Conservation (phyloP, 129 eudicot genomes). For the Oenanthe sinensis region DNA sequence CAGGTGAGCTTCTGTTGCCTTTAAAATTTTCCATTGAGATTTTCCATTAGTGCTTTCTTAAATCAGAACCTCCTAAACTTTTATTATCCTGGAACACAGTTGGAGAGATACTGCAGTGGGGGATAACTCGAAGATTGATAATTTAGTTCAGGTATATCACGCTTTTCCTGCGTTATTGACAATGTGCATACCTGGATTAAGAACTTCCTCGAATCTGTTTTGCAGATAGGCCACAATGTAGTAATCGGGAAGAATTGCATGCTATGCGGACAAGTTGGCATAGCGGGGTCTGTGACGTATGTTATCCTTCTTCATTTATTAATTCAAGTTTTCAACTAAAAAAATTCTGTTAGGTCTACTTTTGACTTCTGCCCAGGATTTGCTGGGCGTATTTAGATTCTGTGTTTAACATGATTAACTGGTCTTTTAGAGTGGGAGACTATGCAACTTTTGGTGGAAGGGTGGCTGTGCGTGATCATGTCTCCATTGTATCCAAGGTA, state of each 20-base stretch:
- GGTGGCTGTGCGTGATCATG: conserved; percentile 85
- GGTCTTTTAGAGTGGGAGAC: conserved; percentile 53
- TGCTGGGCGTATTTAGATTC: not conserved
- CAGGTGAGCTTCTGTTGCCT: conserved; percentile 44
- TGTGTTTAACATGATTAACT: not conserved
- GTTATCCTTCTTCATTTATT: conserved; percentile 5
- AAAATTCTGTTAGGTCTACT: no score
- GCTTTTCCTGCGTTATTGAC: conserved; percentile 6
- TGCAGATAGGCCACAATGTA: conserved; percentile 88
- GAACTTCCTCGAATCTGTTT: conserved; percentile 5
- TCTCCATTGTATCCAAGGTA: conserved; percentile 70
- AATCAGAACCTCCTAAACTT: not conserved
- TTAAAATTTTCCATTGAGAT: conserved; percentile 5
- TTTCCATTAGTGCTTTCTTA: conserved; percentile 4
- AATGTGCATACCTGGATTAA: not conserved
- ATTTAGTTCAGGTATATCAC: conserved; percentile 67
- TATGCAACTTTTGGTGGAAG: conserved; percentile 83
- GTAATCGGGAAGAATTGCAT: conserved; percentile 72
- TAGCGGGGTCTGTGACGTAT: conserved; percentile 92
- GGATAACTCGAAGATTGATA: conserved; percentile 81
- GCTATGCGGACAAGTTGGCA: conserved; percentile 91
- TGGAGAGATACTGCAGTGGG: conserved; percentile 93
- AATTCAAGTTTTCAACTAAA: not conserved
- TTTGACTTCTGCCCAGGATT: not conserved
- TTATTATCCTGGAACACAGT: conserved; percentile 33